phyloP scores from a whole-genome alignment of 306 rosid genomes.

The Cucumis sativus region DNA sequence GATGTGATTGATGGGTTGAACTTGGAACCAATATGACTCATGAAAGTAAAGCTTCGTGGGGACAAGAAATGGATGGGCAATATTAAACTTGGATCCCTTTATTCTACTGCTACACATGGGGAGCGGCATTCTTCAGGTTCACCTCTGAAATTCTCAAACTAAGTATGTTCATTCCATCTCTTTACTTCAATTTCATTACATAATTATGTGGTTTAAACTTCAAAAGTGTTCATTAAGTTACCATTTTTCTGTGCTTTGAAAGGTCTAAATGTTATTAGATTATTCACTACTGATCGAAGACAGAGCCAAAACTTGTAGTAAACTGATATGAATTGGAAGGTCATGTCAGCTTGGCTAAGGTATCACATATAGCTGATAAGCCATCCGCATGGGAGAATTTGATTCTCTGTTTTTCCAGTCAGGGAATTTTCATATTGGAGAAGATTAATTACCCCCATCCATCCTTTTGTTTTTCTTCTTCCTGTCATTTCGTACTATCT shows the following conservation, averaged over 20 bases:
- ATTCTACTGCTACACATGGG: constrained; percentile 39
- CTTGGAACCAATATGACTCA: constrained; percentile 37
- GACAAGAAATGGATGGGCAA: constrained; percentile 64
- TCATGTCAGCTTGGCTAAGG: constrained; percentile 11
- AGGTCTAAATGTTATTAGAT: not conserved
- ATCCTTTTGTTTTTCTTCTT: constrained; percentile 2
- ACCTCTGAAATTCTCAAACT: constrained; percentile 2
- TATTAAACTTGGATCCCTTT: constrained; percentile 15
- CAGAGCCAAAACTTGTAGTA: not conserved
- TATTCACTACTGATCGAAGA: not conserved
- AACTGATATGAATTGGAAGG: constrained; percentile 15
- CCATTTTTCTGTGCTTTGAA: not conserved
- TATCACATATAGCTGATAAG: constrained; percentile 14
- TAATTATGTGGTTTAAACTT: not conserved
- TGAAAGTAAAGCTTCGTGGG: constrained; percentile 48
- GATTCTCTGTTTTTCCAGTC: constrained; percentile 30
- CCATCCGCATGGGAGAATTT: constrained; percentile 29
- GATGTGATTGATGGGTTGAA: constrained; percentile 63
- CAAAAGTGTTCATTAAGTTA: not conserved
- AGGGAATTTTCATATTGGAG: constrained; percentile 22
- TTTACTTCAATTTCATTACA: not conserved
- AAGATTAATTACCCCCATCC: constrained; percentile 8
- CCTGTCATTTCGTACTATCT: constrained; percentile 23
- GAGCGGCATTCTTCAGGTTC: constrained; percentile 22
- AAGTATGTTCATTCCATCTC: not conserved